These are phyloP conservation scores for Allium fistulosum DNA, from an alignment of 106 monocot genomes.

Conservation along the genomic window DNA sequence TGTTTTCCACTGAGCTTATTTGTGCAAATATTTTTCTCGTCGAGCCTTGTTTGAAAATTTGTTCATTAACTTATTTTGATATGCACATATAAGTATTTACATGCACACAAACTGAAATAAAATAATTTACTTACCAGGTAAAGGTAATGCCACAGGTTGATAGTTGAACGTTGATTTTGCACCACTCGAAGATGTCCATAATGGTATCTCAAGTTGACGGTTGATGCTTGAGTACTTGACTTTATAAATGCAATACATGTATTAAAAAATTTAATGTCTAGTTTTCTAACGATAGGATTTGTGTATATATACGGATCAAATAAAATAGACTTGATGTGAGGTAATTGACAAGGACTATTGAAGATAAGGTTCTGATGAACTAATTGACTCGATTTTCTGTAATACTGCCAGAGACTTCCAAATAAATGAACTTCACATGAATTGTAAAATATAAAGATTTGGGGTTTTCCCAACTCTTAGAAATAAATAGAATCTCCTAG, in stretches of 20 bases:
- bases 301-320: neutral
- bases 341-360: slow-evolving; percentile 35
- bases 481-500: slow-evolving; percentile 90
- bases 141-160: slow-evolving; percentile 16
- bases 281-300: neutral
- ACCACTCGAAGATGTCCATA: slow-evolving; percentile 45
- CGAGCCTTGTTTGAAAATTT: too few relatives aligned
- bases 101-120: too few relatives aligned
- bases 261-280: neutral
- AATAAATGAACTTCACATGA: slow-evolving; percentile 55
- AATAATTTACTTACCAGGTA: slow-evolving; percentile 27
- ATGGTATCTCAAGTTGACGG: slow-evolving; percentile 59
- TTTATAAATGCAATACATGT: slow-evolving; percentile 9
- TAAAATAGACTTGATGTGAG: slow-evolving; percentile 30
- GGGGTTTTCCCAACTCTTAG: slow-evolving; percentile 46
- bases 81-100: too few relatives aligned
- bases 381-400: slow-evolving; percentile 27
- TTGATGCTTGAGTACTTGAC: slow-evolving; percentile 25
- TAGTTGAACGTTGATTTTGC: slow-evolving; percentile 40
- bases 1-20: too few relatives aligned
- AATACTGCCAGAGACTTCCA: slow-evolving; percentile 54
- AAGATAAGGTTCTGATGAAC: slow-evolving; percentile 37
- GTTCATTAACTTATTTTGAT: too few relatives aligned
- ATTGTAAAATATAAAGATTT: slow-evolving; percentile 67
- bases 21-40: too few relatives aligned